Evolutionary conservation across 225 moss, liverwort and hornwort species (phyloP).

Genomic region (Polytrichum formosum): DNA sequence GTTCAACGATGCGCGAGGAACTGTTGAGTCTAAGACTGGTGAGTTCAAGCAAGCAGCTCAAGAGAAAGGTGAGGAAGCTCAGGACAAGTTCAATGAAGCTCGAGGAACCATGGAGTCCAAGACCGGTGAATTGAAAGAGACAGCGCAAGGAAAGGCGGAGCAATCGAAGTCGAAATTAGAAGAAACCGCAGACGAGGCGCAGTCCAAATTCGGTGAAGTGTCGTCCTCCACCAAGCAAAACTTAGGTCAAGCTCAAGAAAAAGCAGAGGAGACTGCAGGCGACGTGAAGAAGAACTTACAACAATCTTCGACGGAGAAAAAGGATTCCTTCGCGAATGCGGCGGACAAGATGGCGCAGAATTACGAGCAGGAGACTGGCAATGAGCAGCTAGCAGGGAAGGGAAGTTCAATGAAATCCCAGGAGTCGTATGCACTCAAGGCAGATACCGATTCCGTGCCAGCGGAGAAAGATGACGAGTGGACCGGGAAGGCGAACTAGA

Average conservation of each 20-base stretch:
- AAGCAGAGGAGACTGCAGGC: slow-evolving; percentile 11
- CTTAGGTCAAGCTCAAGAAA: slow-evolving; percentile 12
- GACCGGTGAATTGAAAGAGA: slow-evolving; percentile 19
- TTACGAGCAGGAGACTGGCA: slow-evolving; percentile 11
- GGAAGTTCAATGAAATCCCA: neutral
- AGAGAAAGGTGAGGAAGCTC: neutral
- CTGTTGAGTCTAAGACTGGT: slow-evolving; percentile 12
- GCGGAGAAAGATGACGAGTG: slow-evolving; percentile 33
- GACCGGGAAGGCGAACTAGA: slow-evolving; percentile 28
- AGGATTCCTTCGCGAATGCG: slow-evolving; percentile 2
- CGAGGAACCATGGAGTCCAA: slow-evolving; percentile 34
- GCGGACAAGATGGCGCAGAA: slow-evolving; percentile 14
- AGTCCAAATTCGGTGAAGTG: slow-evolving; percentile 18
- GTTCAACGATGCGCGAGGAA: slow-evolving; percentile 20
- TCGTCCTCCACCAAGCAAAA: slow-evolving; percentile 23
- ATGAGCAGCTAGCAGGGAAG: slow-evolving; percentile 7
- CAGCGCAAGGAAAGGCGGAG: slow-evolving; percentile 8
- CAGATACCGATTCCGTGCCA: slow-evolving; percentile 19
- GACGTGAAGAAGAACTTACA: slow-evolving; percentile 9
- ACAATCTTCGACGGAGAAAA: neutral
- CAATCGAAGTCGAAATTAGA: slow-evolving; percentile 19
- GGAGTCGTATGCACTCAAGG: neutral
- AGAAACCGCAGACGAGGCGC: slow-evolving; percentile 18
- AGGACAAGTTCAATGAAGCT: slow-evolving; percentile 8
- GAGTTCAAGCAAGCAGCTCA: neutral